phyloP scores from a whole-genome alignment of 2,329 filamentous ascomycete species.

The Diaporthe eres region DNA sequence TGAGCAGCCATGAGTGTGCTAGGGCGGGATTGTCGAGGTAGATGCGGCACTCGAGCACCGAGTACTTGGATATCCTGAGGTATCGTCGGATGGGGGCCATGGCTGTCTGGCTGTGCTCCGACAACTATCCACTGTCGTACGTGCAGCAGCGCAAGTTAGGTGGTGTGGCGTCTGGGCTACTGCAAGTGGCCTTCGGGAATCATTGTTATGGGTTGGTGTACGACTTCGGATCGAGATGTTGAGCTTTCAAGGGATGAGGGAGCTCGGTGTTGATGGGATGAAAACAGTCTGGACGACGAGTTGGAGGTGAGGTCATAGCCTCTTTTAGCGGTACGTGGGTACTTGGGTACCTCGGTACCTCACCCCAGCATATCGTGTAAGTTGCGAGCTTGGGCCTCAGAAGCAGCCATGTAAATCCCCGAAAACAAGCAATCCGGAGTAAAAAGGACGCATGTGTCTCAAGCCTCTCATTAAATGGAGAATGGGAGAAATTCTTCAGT shows the following conservation, averaged over 20 bases:
- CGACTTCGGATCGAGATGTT: constrained; percentile 21
- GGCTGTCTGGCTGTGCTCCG: constrained; percentile 3
- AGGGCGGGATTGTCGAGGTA: constrained; percentile 94
- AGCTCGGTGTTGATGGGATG: constrained; percentile 21
- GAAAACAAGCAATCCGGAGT: background rate
- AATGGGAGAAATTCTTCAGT: background rate
- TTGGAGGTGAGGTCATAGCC: constrained; percentile 26
- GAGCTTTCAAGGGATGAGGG: background rate
- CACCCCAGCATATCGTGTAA: background rate
- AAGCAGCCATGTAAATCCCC: background rate
- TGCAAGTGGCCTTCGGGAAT: background rate
- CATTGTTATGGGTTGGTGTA: background rate
- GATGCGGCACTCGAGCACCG: constrained; percentile 95
- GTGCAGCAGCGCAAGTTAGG: background rate
- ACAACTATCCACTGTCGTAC: background rate
- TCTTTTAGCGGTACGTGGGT: background rate
- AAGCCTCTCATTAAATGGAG: background rate
- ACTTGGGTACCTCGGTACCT: background rate
- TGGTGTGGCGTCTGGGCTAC: constrained; percentile 17
- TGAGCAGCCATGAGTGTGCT: constrained; percentile 86
- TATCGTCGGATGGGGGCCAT: constrained; percentile 95
- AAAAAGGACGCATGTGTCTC: background rate
- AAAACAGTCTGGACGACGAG: background rate
- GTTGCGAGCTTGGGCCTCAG: background rate
- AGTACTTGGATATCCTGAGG: constrained; percentile 91